Base-by-base conservation (phyloP, 169 alveolate genomes). In the Plasmodium cynomolgi region DNA sequence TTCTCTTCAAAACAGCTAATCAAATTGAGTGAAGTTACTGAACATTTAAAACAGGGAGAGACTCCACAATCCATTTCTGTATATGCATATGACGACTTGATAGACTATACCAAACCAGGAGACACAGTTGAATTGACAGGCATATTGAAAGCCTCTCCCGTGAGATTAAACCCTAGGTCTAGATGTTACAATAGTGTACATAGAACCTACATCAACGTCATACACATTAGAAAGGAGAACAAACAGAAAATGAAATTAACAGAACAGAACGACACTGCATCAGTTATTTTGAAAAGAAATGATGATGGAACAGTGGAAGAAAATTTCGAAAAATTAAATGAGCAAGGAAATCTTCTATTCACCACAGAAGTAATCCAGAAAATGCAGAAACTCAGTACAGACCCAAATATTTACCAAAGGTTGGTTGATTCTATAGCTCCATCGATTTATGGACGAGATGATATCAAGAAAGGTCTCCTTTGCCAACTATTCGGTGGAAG, bases 401-500 rank as follows among this genome's bases (percentile, higher is more conserved):
- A 98, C 84, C 99, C 99, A 0, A 97, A 98, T 86, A 96, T 98
- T n/a, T 98, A 98, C 96, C 99, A 98, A 72, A 96, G 95, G 84
- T 97, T 99, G 31, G 98, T 98, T 58, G 98, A 98, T 85, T 98
- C 99, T 13, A 96, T 99, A 73, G 99, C 99, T 6, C 99, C 99
- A 15, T 96, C 99, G 31, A 98, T 99, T 68, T 98, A 99, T 98
- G 99, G 99, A 82, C 97, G 98, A 56, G 99, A 98, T 20, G 99
- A 99, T 93, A 99, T 99, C 6, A 96, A 96, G 91, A 96, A 93
- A 47, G 99, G 99, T 50, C 93, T 99, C 20, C 90, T 99, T 68
- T 98, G 99, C 92, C 99, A 99, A 96, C 96, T 99, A 29, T 99
- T 99, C 86, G 99, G 99, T n/a, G 99, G 99, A 44, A 96, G 98